A percentile compares a stretch with the other conserved stretches of the same genome.
Conservation (phyloP, 2,329 filamentous ascomycete genomes). For the Aspergillus puulaauensis region DNA sequence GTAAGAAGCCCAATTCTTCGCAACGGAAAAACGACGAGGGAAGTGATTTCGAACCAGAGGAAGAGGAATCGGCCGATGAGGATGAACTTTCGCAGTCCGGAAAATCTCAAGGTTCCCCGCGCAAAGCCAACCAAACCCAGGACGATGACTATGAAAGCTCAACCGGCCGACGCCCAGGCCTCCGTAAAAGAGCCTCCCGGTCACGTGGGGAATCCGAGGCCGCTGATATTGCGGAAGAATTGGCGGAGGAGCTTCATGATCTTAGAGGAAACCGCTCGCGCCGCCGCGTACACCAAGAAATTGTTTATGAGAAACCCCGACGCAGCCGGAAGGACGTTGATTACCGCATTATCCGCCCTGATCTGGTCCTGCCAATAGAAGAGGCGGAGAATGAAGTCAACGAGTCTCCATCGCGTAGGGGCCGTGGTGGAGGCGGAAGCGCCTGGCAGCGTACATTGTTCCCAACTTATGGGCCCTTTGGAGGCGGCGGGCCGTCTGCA, state of each 20-base stretch:
- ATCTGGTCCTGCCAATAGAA: conserved; percentile 69
- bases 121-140: conserved; percentile 39
- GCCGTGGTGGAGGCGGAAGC: conserved; percentile 59
- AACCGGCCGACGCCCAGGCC: conserved; percentile 52
- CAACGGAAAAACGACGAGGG: conserved; percentile 54
- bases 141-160: conserved; percentile 50
- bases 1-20: conserved; percentile 42
- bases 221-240: conserved; percentile 54
- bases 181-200: conserved; percentile 51
- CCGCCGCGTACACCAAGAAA: conserved; percentile 35
- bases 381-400: conserved; percentile 68
- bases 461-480: conserved; percentile 90
- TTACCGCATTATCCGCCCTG: conserved; percentile 81
- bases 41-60: conserved; percentile 63
- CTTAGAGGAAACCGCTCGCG: conserved; percentile 48
- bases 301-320: conserved; percentile 50
- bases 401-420: conserved; percentile 67
- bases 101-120: conserved; percentile 44
- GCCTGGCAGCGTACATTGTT: conserved; percentile 79
- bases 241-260: conserved; percentile 59
- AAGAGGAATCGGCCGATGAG: conserved; percentile 54
- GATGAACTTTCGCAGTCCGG: conserved; percentile 54
- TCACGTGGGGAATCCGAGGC: conserved; percentile 46
- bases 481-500: conserved; percentile 70
- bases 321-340: conserved; percentile 68